Percentiles rank a stretch among this genome's conserved stretches.
These are phyloP conservation scores for Lactuca saligna DNA, from an alignment of 129 eudicot species.

Conservation along the genomic window DNA sequence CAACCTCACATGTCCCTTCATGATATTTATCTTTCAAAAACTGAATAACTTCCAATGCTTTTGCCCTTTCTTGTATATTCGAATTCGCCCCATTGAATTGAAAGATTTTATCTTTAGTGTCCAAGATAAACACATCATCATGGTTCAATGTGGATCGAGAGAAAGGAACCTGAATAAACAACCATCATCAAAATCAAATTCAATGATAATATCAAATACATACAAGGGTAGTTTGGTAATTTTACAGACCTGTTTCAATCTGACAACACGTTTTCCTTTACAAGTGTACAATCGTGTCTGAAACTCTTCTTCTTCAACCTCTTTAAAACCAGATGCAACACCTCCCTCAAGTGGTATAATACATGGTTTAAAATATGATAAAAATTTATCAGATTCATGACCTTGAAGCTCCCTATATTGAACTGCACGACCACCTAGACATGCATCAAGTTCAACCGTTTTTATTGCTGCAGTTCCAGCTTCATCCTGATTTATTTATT, in stretches of 20 bases:
- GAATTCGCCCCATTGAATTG: constrained; percentile 94
- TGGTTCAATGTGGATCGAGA: constrained; percentile 84
- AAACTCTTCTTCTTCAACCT: constrained; percentile 85
- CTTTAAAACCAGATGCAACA: constrained; percentile 93
- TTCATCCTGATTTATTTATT: constrained; percentile 64
- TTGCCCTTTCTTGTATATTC: constrained; percentile 88
- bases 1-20: constrained; percentile 83
- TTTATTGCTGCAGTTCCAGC: constrained; percentile 97
- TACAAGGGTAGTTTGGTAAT: background rate
- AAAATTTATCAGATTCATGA: constrained; percentile 87
- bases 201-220: too few species aligned
- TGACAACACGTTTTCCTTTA: constrained; percentile 90
- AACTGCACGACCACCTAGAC: constrained; percentile 97
- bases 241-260: constrained; percentile 75
- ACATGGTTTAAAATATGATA: constrained; percentile 93
- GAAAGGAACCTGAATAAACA: constrained; percentile 66
- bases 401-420: constrained; percentile 96
- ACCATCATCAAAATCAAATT: background rate
- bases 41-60: constrained; percentile 86
- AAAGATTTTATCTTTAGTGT: constrained; percentile 77
- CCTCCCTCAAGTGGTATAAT: constrained; percentile 97
- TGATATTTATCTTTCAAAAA: constrained; percentile 83
- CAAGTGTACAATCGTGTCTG: constrained; percentile 81
- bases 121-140: constrained; percentile 88
- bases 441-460: constrained; percentile 92